Conservation (phyloP, 331 rosid genomes). For the Ulmus americana region DNA sequence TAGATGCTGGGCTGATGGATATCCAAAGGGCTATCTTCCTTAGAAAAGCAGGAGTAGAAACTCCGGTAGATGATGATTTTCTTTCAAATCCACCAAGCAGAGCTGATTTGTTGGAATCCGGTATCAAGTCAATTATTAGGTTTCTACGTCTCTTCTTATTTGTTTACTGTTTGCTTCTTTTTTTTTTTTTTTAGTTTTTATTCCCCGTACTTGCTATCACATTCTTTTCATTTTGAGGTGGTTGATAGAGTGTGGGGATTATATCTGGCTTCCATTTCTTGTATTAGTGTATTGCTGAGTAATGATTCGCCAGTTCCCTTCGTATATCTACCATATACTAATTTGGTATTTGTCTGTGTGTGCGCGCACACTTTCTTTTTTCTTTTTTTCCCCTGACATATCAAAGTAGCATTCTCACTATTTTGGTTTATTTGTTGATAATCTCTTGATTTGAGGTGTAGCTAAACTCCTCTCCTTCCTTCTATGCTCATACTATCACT, state of each 20-base stretch:
- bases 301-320: constrained; percentile 8
- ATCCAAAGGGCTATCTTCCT: constrained; percentile 91
- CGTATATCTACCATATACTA: not conserved
- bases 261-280: constrained; percentile 18
- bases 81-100: constrained; percentile 70
- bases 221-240: not conserved
- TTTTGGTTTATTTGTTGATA: not conserved
- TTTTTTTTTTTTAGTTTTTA: not conserved
- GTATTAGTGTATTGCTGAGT: not conserved
- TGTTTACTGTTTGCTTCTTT: not conserved
- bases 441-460: constrained; percentile 14
- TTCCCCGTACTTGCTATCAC: not conserved
- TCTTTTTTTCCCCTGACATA: too few relatives aligned
- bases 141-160: constrained; percentile 26
- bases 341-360: too few relatives aligned
- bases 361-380: too few relatives aligned
- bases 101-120: constrained; percentile 82
- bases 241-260: not conserved
- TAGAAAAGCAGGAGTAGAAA: constrained; percentile 91
- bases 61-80: constrained; percentile 60
- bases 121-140: constrained; percentile 82
- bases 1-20: constrained; percentile 74
- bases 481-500: not conserved
- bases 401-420: not conserved
- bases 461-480: constrained; percentile 17